Evolutionary conservation across 2,329 filamentous ascomycete genomes (phyloP), one percentile per base, ranked within the genome.

Genomic region (Magnaporthiopsis incrustans): DNA sequence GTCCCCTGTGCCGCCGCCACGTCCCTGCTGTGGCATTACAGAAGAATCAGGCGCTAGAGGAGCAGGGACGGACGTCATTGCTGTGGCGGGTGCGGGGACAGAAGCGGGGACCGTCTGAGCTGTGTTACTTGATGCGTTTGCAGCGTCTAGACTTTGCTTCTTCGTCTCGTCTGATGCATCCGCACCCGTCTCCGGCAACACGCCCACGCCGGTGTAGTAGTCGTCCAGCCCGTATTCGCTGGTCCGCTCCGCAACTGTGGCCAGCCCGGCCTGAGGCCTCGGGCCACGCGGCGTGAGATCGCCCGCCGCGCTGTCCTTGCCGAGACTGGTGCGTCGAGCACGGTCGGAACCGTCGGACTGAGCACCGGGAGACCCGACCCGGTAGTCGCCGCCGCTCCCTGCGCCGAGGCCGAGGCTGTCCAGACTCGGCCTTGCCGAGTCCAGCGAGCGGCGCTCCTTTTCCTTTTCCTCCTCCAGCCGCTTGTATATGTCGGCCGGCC

Each of bases 401-500:
- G 71, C 71, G 10, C 73, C 69, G n/a, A 77, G 71, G 10, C 73
- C 69, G n/a, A 77, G 69, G 27, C 81, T 80, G 67, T 88, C 85
- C 65, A 85, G 71, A 67, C 81, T 86, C 6, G 84, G 82, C 62
- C 84, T 78, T 26, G 80, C 76, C 12, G 83, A 83, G 2, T 89
- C 87, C 64, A 84, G 74, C 1, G 84, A 85, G 64, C 80, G 79
- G 53, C 81, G 77, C 68, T 84, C 81, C 68, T 77, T 82, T 66
- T 84, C 79, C 63, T 80, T 81, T 67, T 90, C 89, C 68, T 91
- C 88, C 63, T 85, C 85, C 73, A 89, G 81, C 7, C 89, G 85
- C 70, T 84, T 88, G 73, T 94, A 93, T 57, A 93, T 88, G 68
- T 96, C 91, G 15, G 89, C 84, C 1, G 91, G 90, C 53, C 89